phyloP scores from a whole-genome alignment of 306 rosid genomes.

The Mimosa bimucronata region DNA sequence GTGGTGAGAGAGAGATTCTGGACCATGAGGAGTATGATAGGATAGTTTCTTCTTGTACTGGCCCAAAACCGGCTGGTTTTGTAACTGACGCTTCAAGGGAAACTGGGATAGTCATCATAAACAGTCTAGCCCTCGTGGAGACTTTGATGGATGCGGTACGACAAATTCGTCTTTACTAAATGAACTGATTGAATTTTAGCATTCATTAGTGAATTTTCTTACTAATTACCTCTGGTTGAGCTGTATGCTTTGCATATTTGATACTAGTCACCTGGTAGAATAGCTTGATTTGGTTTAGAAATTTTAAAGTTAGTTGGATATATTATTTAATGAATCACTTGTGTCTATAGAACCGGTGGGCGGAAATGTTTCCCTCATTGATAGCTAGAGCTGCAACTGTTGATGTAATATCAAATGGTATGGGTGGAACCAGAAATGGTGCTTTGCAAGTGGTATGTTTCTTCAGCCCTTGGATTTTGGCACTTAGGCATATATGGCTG shows the following conservation, averaged over 20 bases:
- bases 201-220: not conserved
- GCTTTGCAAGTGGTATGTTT: constrained; percentile 68
- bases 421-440: constrained; percentile 67
- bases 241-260: not conserved
- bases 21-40: constrained; percentile 69
- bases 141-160: constrained; percentile 74
- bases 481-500: not conserved
- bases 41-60: constrained; percentile 49
- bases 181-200: not conserved
- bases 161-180: not conserved
- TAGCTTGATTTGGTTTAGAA: not conserved
- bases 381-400: constrained; percentile 64
- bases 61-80: constrained; percentile 50
- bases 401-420: constrained; percentile 58
- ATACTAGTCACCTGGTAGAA: constrained; percentile 5
- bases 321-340: constrained; percentile 29
- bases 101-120: constrained; percentile 49
- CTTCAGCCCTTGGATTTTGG: not conserved
- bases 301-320: not conserved
- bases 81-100: constrained; percentile 71
- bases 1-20: constrained; percentile 59
- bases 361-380: constrained; percentile 69
- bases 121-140: constrained; percentile 64
- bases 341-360: constrained; percentile 72
- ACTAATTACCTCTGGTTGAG: not conserved